phyloP scores from a whole-genome alignment of 352 stramenopile species.

The Globisporangium perplexum region DNA sequence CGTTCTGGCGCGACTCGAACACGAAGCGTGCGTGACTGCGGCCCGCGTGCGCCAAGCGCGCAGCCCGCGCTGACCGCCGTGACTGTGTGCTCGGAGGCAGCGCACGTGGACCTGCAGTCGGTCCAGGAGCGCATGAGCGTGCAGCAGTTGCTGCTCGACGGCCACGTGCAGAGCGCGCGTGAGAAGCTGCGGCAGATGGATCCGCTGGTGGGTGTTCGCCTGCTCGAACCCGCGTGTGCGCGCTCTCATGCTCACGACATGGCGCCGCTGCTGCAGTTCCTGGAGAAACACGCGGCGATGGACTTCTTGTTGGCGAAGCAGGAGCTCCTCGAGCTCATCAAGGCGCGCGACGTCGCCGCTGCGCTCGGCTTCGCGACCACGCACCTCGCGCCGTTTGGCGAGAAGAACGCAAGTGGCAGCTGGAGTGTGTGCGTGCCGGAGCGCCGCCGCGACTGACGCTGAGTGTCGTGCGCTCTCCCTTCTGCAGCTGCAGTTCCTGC shows the following conservation, averaged over 20 bases:
- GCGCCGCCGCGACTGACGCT: not conserved
- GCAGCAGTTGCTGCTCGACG: constrained; percentile 58
- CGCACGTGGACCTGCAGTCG: constrained; percentile 64
- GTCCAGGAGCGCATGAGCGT: constrained; percentile 71
- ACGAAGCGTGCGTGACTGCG: constrained; percentile 49
- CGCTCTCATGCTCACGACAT: no score
- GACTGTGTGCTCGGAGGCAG: no score
- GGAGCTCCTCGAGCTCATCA: constrained; percentile 79
- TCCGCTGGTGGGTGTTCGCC: constrained; percentile 28
- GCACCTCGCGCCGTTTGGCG: constrained; percentile 62
- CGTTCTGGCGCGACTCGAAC: constrained; percentile 63
- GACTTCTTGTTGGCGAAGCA: constrained; percentile 78
- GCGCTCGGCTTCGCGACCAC: constrained; percentile 69
- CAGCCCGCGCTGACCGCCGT: no score
- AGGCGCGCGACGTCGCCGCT: constrained; percentile 47
- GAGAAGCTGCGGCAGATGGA: constrained; percentile 51
- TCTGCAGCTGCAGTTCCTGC: constrained; percentile 53
- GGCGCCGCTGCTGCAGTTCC: constrained; percentile 39
- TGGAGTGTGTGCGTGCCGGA: no score
- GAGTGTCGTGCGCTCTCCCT: not conserved
- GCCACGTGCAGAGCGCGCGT: constrained; percentile 52
- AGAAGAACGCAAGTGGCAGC: constrained; percentile 44
- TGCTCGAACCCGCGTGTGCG: no score
- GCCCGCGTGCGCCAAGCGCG: no score
- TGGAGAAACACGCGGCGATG: constrained; percentile 53